Evolutionary conservation across 768 basidiomycete genomes (phyloP).

Genomic region (Inosperma sp.): DNA sequence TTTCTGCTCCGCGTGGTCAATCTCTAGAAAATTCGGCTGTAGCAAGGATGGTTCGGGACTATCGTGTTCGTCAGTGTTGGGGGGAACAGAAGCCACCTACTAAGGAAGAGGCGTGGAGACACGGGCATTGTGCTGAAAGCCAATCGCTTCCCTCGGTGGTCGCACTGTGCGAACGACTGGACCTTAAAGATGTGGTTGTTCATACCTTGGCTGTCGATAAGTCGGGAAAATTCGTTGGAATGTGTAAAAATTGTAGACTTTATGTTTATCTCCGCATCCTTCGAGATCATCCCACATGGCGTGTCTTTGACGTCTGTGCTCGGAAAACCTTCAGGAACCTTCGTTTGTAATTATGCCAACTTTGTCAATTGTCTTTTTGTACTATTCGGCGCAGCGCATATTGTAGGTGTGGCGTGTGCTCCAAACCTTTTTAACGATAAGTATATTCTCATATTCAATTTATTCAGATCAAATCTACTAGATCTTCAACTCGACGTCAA

Average conservation of each 20-base stretch:
- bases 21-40: background rate
- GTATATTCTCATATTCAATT: no score
- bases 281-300: background rate
- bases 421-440: no score
- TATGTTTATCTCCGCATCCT: background rate
- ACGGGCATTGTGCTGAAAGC: slow-evolving; percentile 8
- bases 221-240: background rate
- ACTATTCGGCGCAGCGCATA: no score
- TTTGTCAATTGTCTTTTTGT: no score
- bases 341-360: no score
- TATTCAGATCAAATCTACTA: no score
- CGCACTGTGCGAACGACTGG: slow-evolving; percentile 3
- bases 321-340: background rate
- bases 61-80: slow-evolving; percentile 5
- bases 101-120: slow-evolving; percentile 3
- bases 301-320: background rate
- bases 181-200: slow-evolving; percentile 2
- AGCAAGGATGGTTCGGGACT: background rate
- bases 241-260: background rate
- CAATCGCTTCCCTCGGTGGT: slow-evolving; percentile 8
- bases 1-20: background rate
- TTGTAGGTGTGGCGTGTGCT: no score
- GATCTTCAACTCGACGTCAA: no score
- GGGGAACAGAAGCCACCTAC: background rate
- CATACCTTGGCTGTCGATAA: background rate